Conservation (phyloP, 176 grass and related monocot species). For the Tillandsia fasciculata region DNA sequence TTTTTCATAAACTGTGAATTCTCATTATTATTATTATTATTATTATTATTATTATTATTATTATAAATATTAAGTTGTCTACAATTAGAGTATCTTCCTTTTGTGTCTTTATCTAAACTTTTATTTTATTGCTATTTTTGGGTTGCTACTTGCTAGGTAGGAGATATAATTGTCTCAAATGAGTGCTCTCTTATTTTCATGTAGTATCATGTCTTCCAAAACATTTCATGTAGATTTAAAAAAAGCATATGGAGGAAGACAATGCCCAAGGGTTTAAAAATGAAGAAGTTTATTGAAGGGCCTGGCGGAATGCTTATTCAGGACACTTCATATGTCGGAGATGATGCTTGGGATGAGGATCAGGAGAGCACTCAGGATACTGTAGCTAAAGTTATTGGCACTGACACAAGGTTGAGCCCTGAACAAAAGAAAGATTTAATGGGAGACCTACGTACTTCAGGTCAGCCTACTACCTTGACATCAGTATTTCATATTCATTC, state of each 20-base stretch:
- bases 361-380: conserved; percentile 5
- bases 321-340: conserved; percentile 32
- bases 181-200: background rate
- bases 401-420: conserved; percentile 16
- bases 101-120: background rate
- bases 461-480: background rate
- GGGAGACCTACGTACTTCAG: conserved; percentile 10
- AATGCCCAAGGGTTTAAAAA: conserved; percentile 33
- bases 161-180: no score
- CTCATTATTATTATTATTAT: no score
- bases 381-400: conserved; percentile 15
- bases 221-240: conserved; percentile 17
- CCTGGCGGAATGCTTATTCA: conserved; percentile 18
- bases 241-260: conserved; percentile 31
- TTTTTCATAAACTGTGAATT: no score
- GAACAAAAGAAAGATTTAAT: conserved; percentile 20
- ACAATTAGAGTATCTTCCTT: background rate
- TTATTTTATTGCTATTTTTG: no score
- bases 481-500: background rate
- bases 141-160: no score
- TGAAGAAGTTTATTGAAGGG: conserved; percentile 31
- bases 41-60: no score
- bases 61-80: no score
- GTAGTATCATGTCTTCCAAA: background rate
- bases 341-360: conserved; percentile 29